Evolutionary conservation across 208 protist species (phyloP).

Genomic region (Acanthamoeba lenticulata): DNA sequence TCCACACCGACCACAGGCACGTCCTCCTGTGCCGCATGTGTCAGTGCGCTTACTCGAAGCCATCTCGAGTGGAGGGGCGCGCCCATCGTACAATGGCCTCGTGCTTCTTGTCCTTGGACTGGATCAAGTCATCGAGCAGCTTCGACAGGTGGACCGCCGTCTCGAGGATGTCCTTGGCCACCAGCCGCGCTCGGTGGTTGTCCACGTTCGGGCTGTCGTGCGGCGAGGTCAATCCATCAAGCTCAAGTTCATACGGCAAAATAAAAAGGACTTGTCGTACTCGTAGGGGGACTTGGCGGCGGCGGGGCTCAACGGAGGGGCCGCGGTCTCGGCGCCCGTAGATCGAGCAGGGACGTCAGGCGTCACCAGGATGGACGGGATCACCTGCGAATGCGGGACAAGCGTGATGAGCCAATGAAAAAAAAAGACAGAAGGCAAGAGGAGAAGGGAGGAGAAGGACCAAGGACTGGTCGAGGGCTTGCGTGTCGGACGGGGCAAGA

Average conservation of each 20-base stretch:
- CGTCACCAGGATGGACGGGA: neutral
- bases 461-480: neutral
- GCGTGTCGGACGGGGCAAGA: neutral
- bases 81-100: neutral
- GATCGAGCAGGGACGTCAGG: too few relatives aligned
- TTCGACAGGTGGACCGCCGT: neutral
- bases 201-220: neutral
- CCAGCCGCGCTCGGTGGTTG: slow-evolving; percentile 44
- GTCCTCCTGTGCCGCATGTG: neutral
- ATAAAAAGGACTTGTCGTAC: too few relatives aligned
- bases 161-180: slow-evolving; percentile 59
- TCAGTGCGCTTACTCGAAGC: too few relatives aligned
- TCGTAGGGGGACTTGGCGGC: neutral
- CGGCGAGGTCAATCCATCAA: neutral
- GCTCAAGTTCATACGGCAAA: neutral
- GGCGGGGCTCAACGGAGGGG: too few relatives aligned
- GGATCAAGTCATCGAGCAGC: neutral
- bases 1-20: neutral
- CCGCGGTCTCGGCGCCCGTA: too few relatives aligned
- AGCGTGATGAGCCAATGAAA: neutral
- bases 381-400: neutral
- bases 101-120: neutral
- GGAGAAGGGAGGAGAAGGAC: neutral
- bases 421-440: too few relatives aligned
- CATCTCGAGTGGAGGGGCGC: neutral